These are phyloP conservation scores for Ambrosia hybrid DNA, from an alignment of 140 eudicot genomes.

Conservation along the genomic window DNA sequence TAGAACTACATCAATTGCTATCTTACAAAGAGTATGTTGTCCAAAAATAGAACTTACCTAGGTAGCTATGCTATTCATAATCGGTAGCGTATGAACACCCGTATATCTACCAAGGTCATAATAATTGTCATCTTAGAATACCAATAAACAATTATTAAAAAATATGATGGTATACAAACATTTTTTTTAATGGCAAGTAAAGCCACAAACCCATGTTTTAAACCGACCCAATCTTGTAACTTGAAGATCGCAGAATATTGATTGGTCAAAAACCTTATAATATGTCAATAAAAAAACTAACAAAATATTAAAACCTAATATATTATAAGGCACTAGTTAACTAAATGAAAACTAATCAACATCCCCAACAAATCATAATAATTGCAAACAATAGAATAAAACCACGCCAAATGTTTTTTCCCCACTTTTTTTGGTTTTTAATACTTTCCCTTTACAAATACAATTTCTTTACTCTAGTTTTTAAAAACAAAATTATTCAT, in stretches of 20 bases:
- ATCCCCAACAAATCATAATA: conserved; percentile 35
- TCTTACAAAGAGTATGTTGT: too few species aligned
- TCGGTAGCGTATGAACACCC: too few species aligned
- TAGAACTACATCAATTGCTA: too few species aligned
- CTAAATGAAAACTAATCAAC: conserved; percentile 30
- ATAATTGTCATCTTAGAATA: too few species aligned
- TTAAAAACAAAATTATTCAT: not conserved
- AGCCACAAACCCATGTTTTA: conserved; percentile 10
- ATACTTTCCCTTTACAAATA: not conserved
- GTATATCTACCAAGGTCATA: not conserved
- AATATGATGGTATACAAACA: not conserved
- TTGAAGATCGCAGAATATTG: conserved; percentile 9
- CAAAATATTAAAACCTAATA: conserved; percentile 26
- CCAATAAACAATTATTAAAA: not conserved
- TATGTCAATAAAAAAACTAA: conserved; percentile 23
- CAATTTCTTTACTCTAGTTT: not conserved
- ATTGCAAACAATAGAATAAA: conserved; percentile 36
- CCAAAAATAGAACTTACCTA: too few species aligned
- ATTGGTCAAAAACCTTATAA: conserved; percentile 13
- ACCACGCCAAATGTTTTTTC: conserved; percentile 25
- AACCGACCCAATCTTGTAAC: conserved; percentile 14
- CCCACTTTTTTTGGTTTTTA: not conserved
- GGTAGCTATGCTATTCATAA: too few species aligned
- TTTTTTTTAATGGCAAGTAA: not conserved
- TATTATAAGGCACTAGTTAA: not conserved